Evolutionary conservation across 371 early-diverging fungal species (phyloP).

Genomic region (Aphelidium insulamus): DNA sequence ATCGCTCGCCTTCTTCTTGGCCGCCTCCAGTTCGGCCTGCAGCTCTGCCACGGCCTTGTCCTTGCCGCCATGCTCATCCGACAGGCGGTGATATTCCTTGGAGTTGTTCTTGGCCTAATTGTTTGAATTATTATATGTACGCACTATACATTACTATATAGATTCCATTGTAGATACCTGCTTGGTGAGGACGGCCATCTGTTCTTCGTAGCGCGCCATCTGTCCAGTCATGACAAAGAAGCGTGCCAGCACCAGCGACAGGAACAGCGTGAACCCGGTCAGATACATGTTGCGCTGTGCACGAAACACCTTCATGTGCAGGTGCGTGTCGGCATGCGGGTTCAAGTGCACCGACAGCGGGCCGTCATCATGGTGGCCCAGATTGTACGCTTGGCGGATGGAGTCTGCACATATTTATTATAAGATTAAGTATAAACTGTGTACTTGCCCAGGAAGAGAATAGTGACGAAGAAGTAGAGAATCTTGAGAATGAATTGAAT

Average conservation of each 20-base stretch:
- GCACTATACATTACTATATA: not conserved
- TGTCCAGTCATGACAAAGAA: slow-evolving; percentile 45
- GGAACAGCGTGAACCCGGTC: slow-evolving; percentile 65
- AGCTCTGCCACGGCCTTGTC: slow-evolving; percentile 11
- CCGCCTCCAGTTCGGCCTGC: slow-evolving; percentile 21
- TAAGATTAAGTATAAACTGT: not conserved
- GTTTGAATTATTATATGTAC: slow-evolving; percentile 5
- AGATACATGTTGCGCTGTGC: slow-evolving; percentile 78
- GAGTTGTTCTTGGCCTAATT: slow-evolving; percentile 18
- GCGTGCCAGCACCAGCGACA: slow-evolving; percentile 59
- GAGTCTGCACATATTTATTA: too few species aligned
- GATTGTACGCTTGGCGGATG: slow-evolving; percentile 40
- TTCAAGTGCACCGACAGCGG: slow-evolving; percentile 11
- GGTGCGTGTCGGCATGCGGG: slow-evolving; percentile 28
- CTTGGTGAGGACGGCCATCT: slow-evolving; percentile 24
- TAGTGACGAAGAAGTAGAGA: slow-evolving; percentile 26
- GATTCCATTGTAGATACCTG: slow-evolving; percentile 12
- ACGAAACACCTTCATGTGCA: slow-evolving; percentile 51
- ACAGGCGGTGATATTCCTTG: slow-evolving; percentile 16
- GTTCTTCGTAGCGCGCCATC: slow-evolving; percentile 38
- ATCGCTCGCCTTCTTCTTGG: slow-evolving; percentile 28
- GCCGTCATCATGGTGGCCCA: slow-evolving; percentile 17
- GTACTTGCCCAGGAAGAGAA: slow-evolving; percentile 30
- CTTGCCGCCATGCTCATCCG: slow-evolving; percentile 7
- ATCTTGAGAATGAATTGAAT: not conserved